Percentiles rank a stretch among this genome's conserved stretches.
Evolutionary conservation across 2,329 filamentous ascomycete species (phyloP).

Genomic region (Stachybotrys chartarum): DNA sequence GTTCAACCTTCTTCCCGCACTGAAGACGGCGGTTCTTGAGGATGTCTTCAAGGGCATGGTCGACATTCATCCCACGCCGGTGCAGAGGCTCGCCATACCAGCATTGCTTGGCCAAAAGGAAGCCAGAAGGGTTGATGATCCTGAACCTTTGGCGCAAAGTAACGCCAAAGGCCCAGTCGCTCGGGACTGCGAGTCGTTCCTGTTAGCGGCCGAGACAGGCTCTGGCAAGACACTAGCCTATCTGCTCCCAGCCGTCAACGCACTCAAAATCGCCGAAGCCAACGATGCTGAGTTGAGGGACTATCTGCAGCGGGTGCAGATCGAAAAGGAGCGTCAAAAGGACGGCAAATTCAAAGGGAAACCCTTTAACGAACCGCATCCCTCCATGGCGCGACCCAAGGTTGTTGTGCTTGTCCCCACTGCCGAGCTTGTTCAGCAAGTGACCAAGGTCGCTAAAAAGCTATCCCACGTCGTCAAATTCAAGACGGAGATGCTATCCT

Average conservation of each 20-base stretch:
- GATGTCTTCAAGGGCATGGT: slow-evolving; percentile 71
- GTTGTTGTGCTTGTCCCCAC: slow-evolving; percentile 87
- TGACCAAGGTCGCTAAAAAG: slow-evolving; percentile 71
- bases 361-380: slow-evolving; percentile 61
- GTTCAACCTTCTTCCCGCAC: slow-evolving; percentile 64
- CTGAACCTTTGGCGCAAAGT: not conserved
- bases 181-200: slow-evolving; percentile 44
- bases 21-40: slow-evolving; percentile 63
- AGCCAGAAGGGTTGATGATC: slow-evolving; percentile 9
- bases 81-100: slow-evolving; percentile 85
- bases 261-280: slow-evolving; percentile 69
- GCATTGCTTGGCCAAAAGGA: slow-evolving; percentile 55
- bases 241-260: slow-evolving; percentile 75
- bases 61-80: slow-evolving; percentile 75
- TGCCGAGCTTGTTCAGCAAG: slow-evolving; percentile 84
- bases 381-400: slow-evolving; percentile 69
- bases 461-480: slow-evolving; percentile 84
- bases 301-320: slow-evolving; percentile 47
- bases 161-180: slow-evolving; percentile 18
- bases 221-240: slow-evolving; percentile 97
- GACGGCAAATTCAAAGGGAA: slow-evolving; percentile 50
- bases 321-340: slow-evolving; percentile 49
- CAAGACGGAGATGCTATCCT: slow-evolving; percentile 75
- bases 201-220: slow-evolving; percentile 91
- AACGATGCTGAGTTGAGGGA: slow-evolving; percentile 51